Conservation (phyloP, 192 early-diverging fungal species). For the Lunasporangiospora selenospora region DNA sequence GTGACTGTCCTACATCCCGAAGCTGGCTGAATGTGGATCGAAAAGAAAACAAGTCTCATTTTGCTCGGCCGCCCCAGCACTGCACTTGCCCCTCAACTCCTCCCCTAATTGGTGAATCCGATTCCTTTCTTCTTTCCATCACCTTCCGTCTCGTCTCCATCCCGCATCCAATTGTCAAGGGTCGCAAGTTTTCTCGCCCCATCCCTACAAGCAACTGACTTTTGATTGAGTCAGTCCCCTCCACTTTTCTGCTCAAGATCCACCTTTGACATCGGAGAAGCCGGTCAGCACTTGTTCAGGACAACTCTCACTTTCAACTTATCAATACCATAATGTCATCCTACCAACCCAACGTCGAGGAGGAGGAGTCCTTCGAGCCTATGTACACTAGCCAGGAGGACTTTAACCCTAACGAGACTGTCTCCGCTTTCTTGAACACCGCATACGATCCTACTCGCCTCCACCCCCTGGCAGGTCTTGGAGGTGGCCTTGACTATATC, state of each 20-base stretch:
- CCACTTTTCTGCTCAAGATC: too few relatives aligned
- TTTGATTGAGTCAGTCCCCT: not conserved
- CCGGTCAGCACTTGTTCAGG: not conserved
- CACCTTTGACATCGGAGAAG: not conserved
- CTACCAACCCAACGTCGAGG: slow-evolving; percentile 36
- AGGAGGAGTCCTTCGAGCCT: slow-evolving; percentile 44
- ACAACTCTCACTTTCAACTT: not conserved
- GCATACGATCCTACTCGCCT: slow-evolving; percentile 51
- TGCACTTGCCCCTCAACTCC: too few relatives aligned
- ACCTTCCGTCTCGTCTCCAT: slow-evolving; percentile 1
- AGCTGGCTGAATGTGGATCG: not conserved
- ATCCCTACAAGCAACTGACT: not conserved
- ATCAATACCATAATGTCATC: slow-evolving; percentile 29
- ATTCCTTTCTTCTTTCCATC: not conserved
- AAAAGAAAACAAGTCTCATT: slow-evolving; percentile 8
- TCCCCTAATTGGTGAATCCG: not conserved
- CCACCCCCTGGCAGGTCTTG: slow-evolving; percentile 60
- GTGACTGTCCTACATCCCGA: not conserved
- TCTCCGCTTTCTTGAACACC: slow-evolving; percentile 58
- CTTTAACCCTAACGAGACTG: slow-evolving; percentile 53
- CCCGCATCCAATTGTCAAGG: not conserved
- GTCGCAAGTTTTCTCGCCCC: not conserved
- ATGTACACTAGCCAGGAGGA: slow-evolving; percentile 48
- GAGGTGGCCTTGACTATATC: slow-evolving; percentile 62
- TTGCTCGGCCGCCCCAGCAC: too few relatives aligned